Base-by-base conservation (phyloP, 2,329 filamentous ascomycete genomes). In the Alternaria alternata region DNA sequence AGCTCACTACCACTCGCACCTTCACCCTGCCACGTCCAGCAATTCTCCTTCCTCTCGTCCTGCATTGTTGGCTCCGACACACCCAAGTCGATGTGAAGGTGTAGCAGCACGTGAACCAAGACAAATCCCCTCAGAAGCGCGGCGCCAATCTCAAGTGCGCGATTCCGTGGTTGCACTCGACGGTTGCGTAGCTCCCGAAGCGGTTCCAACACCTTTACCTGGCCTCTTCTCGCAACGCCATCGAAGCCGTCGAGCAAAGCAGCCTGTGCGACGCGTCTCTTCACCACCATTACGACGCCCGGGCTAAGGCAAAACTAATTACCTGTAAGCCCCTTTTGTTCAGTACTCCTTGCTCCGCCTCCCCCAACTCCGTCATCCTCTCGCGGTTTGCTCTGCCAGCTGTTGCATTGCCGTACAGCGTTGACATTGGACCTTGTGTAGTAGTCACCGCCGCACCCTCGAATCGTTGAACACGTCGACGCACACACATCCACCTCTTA, bases 1-100 rank as follows among this genome's bases (percentile, higher is more conserved):
- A 61, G 66, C 65, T 66, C 69, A 69, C 65, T 66, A 68, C 61
- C 64, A 47, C 61, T 41, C 61, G 54, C 60, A 54, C 62, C 66
- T 68, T 67, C 63, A 63, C 65, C 67, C 62, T 63, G 65, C 61
- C 63, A 62, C 66, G 58, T 61, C 62, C 52, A 57, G 57, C 55
- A 51, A 59, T 34, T 57, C 51, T 62, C 51, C 42, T 53, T 59
- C 46, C 49, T 39, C 63, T 52, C 54, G 39, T n/a, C 44, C 28
- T 30, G 34, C 57, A 55, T 53, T 63, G 42, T 48, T 63, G 51
- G 53, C 46, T 51, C 24, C 26, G 28, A 47, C 48, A 41, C 18
- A 54, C 18, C 49, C 42, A 9, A 52, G 44, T 59, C 30, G 46
- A 44, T 52, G 34, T 44, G 22, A 14, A 11, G 32, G 32, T 57